Percentiles rank a stretch among this genome's conserved stretches.
These are phyloP conservation scores for Collybiopsis luxurians DNA, from an alignment of 768 basidiomycete species.

Conservation along the genomic window DNA sequence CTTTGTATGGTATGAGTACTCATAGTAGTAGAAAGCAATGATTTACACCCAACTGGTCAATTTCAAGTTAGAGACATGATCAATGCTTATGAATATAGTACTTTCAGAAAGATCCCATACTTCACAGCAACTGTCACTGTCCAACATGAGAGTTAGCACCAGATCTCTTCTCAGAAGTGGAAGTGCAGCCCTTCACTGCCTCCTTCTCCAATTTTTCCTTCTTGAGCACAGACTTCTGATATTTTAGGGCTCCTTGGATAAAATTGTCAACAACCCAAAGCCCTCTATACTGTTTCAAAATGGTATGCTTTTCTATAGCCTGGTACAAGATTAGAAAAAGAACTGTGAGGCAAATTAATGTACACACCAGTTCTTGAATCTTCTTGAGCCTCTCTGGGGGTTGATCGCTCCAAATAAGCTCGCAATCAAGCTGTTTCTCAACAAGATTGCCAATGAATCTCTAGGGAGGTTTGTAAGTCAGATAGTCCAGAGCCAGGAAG, in stretches of 20 bases:
- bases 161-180: no score
- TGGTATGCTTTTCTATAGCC: background rate
- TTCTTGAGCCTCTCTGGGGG: background rate
- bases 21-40: no score
- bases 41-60: no score
- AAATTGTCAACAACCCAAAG: constrained; percentile 4
- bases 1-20: no score
- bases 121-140: no score
- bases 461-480: background rate
- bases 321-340: background rate
- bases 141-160: no score
- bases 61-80: no score
- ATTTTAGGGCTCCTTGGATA: background rate
- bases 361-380: background rate
- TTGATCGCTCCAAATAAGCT: background rate
- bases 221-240: background rate
- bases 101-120: no score
- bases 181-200: background rate
- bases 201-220: background rate
- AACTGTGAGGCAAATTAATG: background rate
- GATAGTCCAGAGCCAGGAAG: background rate
- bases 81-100: no score
- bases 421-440: background rate
- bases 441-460: background rate
- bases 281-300: background rate